Base-by-base conservation (phyloP, 257 asterid species). In the Solanum raphanifolium region DNA sequence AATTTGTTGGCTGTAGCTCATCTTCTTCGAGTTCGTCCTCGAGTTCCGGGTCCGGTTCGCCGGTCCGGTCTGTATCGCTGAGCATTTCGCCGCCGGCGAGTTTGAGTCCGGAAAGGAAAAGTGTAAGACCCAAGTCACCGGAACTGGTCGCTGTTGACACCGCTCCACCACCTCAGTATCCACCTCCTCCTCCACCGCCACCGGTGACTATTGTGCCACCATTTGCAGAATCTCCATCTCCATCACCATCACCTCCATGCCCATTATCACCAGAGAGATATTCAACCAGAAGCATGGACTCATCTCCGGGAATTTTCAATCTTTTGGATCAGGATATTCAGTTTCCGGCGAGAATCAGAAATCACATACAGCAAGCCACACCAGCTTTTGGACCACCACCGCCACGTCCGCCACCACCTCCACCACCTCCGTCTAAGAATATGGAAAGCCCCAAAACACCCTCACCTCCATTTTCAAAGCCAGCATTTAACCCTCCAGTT, bases 71-170 rank as follows among this genome's bases (percentile, higher is more conserved):
- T 5, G 90, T 66, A 0, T 88, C 89, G 18, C 16, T 87, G 31
- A 89, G 89, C 71, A 89, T 86, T 68, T 86, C 91, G 10, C 91
- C 91, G 23, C 78, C 91, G 34, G 88, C 18, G 35, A 89, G 89
- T 82, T 46, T 83, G 74, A 89, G 89, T 38, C 91, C 91, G n/a
- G 87, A 82, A 89, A 69, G 74, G 31, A 65, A 82, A 82, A 72
- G 48, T 46, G 25, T 71, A 15, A 88, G 82, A 38, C 87, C 88
- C 7, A 86, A 79, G 87, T 88, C 88, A 15, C 90, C 90, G 18
- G 90, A 88, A 62, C 55, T 88, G 66, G 48, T 60, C 2, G 88
- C 90, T 25, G 87, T 79, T 65, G 43, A 78, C 35, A 86, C 83
- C 74, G 8, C 69, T 86, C 85, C 60, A 21, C 85, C 83, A 21